Base-by-base conservation (phyloP, 176 grass and related monocot genomes). In the Chrysopogon serrulatus region DNA sequence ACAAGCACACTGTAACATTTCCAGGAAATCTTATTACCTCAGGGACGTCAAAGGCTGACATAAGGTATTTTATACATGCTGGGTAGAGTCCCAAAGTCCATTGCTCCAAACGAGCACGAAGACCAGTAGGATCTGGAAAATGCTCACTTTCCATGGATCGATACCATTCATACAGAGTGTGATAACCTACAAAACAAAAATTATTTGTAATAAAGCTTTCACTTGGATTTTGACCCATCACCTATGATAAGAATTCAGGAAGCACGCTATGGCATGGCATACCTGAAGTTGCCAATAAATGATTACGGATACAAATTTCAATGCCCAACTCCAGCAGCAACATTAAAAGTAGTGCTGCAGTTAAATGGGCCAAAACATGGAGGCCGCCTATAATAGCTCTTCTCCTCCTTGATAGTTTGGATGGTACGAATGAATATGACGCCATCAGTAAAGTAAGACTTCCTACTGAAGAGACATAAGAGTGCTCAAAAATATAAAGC, bases 21-120 rank as follows among this genome's bases (percentile, higher is more conserved):
- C 13, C 12, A 42, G 30, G 63, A 56, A 80, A 78, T 24, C 26
- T 83, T 60, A 76, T 78, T 54, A 98, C 96, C 96, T 95, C 93
- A 39, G 92, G 92, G 76, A 94, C 88, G 54, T 94, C 96, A 87
- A 98, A 95, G 65, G 96, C 96, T 41, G 96, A 95, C 96, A 98
- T 98, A 84, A 95, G 96, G 56, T 98, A 98, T 79, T 98, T 98
- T 89, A 98, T 93, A 75, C 96, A 95, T 79, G 93, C 96, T 45
- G 96, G 96, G 73, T 98, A 98, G 48, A 98, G 83, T 68, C 96
- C 93, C 82, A 95, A 85, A 34, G 91, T 98, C 96, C 96, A 98
- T 85, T 95, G 93, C 65, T 98, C 96, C 71, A 98, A 79, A 74
- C 96, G 93, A 78, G 85, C 71, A 72, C 93, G 86, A 51, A 98